A percentile compares a stretch with the other conserved stretches of the same genome.
Evolutionary conservation across 495 filamentous ascomycete species (phyloP).

Genomic region (Copromyces sp.): DNA sequence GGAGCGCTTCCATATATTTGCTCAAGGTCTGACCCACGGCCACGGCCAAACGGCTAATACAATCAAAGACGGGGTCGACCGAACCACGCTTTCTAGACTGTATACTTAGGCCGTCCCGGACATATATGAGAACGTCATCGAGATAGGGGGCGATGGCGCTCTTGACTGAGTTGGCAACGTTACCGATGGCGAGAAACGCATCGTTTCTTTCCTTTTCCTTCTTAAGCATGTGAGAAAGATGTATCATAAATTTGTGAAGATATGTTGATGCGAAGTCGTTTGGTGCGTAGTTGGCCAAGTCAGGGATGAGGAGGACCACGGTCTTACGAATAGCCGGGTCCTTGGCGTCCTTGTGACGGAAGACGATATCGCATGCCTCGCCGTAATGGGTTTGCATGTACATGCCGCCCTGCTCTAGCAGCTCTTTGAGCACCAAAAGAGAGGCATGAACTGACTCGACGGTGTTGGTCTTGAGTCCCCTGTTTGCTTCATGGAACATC

Average conservation of each 20-base stretch:
- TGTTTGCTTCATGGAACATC: constrained; percentile 72
- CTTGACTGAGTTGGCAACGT: constrained; percentile 91
- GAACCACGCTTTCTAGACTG: constrained; percentile 65
- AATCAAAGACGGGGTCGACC: constrained; percentile 92
- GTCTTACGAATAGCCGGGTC: constrained; percentile 79
- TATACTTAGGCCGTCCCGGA: constrained; percentile 77
- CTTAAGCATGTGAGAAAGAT: constrained; percentile 90
- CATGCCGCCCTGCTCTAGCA: constrained; percentile 90
- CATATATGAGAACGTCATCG: constrained; percentile 82
- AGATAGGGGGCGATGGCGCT: constrained; percentile 91
- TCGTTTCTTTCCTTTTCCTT: constrained; percentile 86
- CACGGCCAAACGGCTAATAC: constrained; percentile 89
- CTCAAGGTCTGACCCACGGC: constrained; percentile 93
- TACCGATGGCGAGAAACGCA: constrained; percentile 89
- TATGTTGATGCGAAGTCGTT: constrained; percentile 72
- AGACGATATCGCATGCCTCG: constrained; percentile 83
- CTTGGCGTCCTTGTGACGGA: constrained; percentile 81
- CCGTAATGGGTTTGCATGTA: constrained; percentile 90
- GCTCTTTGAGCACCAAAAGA: constrained; percentile 78
- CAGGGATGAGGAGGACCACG: constrained; percentile 80
- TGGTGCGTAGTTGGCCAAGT: constrained; percentile 86
- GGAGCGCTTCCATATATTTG: constrained; percentile 92
- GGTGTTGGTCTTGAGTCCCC: constrained; percentile 66
- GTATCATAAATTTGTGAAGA: constrained; percentile 93
- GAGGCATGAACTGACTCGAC: constrained; percentile 86